Evolutionary conservation across 495 filamentous ascomycete genomes (phyloP), one percentile per base, ranked within the genome.

Genomic region (Cudoniella acicularis): DNA sequence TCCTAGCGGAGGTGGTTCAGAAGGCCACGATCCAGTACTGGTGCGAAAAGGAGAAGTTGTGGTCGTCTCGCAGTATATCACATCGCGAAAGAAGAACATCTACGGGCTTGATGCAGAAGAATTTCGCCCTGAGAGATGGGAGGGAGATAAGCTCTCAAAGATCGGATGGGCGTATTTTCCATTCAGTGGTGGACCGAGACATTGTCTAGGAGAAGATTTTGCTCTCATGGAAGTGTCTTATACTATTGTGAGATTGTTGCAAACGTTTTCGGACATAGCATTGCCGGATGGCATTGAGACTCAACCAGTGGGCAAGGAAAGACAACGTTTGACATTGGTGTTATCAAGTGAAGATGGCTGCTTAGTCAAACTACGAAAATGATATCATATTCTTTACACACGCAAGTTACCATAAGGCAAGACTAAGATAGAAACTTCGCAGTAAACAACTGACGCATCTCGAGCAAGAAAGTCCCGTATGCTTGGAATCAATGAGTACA

Each of bases 51-150:
- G 56, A 1, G 49, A 51, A 10, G 8, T 40, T 9, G 68, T 85
- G 1, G 66, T 70, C 1, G 83, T 73, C 60, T 75, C 70, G 20
- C 59, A 67, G 1, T 78, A 78, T 56, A 61, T 72, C 11, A 75
- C 84, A 62, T 80, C 84, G 52, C 79, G 80, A 9, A 75, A 73
- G 17, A 75, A 77, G 54, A 77, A 80, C 36, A 64, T 85, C 16
- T 86, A 79, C 64, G 72, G 75, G 0, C 59, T 72, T 3, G 79
- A 85, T 54, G 77, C 79, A 0, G 69, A 75, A 1, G 65, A 77
- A 17, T 86, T 79, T 64, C 71, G 74, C 18, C 83, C 83, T 0
- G 78, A 85, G 52, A 70, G 83, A 54, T 87, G 83, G 81, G 74
- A 58, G 25, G 20, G 20, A 4, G 43, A 17, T 21, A n/a, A n/a